A percentile compares a stretch with the other conserved stretches of the same genome.
Conservation (phyloP, 805 yeast species). For the Wickerhamomyces rabaulensis region DNA sequence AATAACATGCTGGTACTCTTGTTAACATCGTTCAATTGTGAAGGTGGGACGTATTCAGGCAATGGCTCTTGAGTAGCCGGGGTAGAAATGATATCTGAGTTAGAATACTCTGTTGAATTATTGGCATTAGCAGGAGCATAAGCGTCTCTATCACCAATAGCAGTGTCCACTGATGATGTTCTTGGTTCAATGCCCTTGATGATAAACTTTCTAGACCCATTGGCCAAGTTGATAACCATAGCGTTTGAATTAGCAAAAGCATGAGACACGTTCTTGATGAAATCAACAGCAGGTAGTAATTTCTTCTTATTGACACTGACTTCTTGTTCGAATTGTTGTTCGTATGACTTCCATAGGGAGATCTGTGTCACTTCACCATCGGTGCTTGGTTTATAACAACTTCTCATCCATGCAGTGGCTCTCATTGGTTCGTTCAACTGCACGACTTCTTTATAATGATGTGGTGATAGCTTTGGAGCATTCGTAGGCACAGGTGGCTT, state of each 20-base stretch:
- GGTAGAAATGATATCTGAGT: constrained; percentile 2
- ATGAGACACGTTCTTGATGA: constrained; percentile 86
- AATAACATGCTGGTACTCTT: constrained; percentile 32
- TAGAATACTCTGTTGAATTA: not conserved
- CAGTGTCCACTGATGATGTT: constrained; percentile 43
- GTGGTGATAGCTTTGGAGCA: constrained; percentile 56
- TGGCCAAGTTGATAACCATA: constrained; percentile 73
- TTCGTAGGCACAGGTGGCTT: constrained; percentile 56
- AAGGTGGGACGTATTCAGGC: constrained; percentile 24
- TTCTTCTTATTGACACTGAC: constrained; percentile 46
- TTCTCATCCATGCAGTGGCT: constrained; percentile 92
- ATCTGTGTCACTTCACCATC: constrained; percentile 92
- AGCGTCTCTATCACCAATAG: constrained; percentile 41
- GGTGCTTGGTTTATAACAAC: constrained; percentile 75
- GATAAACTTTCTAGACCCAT: constrained; percentile 73
- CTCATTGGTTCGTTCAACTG: constrained; percentile 77
- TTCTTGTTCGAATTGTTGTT: constrained; percentile 70
- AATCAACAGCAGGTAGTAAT: constrained; percentile 90
- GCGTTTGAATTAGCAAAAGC: constrained; percentile 90
- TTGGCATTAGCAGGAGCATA: constrained; percentile 11
- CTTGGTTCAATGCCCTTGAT: constrained; percentile 95
- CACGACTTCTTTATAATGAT: constrained; percentile 55
- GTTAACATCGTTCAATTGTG: constrained; percentile 34
- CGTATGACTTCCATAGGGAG: constrained; percentile 93
- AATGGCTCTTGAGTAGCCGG: constrained; percentile 13